Evolutionary conservation across 176 grass and related monocot species (phyloP), one percentile per base, ranked within the genome.

Genomic region (Paspalum vaginatum): DNA sequence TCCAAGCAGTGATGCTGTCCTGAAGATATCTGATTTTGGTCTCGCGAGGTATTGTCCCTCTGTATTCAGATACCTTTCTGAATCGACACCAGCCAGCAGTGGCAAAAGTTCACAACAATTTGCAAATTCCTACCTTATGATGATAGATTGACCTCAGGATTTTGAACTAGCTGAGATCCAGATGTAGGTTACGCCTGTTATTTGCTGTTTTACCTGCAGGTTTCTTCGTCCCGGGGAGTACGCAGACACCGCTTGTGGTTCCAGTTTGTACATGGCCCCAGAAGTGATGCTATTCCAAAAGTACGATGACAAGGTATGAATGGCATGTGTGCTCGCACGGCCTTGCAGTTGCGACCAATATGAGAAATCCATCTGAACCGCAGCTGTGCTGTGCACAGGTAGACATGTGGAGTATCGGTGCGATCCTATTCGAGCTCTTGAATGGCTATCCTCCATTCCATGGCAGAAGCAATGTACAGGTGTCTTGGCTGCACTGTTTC

Each of bases 11-110:
- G 49, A 79, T 37, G 85, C 85, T 0, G 24, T 82, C 46, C 77
- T 89, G 25, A 93, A 93, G 82, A 93, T 93, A 83, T 84, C 88
- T 76, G 91, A 93, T 85, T 93, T 93, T 27, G 79, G 74, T 6
- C 70, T 93, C 4, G 72, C 88, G 66, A 93, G 91, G 91, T 93
- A 41, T 4, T 27, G 20, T 54, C 47, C 21, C 53, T 17, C 60
- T 81, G n/a, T n/a, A 62, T 20, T 77, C 42, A 21, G 7, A 62
- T 40, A 10, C 20, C 22, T 12, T 12, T 22, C 8, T 47, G 58
- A 47, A 48, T 12, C 1, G n/a, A 13, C 17, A n/a, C 5, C 12
- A 16, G 2, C 5, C 12, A 16, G 2, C 12, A 21, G 20, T 44
- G 11, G 8, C 4, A 4, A 24, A 58, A 44, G 11, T 22, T 40